Evolutionary conservation across 495 filamentous ascomycete species (phyloP), one percentile per base, ranked within the genome.

Genomic region (Penicillium psychrofluorescens): DNA sequence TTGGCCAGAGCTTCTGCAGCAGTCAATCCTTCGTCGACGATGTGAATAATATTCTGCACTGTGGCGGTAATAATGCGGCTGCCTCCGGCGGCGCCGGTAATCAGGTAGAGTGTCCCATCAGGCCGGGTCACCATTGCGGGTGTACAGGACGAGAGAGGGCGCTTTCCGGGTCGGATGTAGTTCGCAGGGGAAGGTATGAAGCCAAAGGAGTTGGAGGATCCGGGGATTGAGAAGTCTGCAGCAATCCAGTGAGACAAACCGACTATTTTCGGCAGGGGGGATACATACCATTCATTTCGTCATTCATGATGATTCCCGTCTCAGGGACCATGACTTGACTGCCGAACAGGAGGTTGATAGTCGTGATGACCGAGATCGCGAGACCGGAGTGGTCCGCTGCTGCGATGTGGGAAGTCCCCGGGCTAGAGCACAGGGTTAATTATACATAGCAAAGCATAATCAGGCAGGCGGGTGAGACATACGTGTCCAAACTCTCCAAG

Each of bases 21-120:
- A 1, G 67, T 75, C 51, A 82, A 64, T 34, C 70, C 68, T 16
- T 77, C 71, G 44, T 91, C 86, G 0, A 96, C 68, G 6, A 86
- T 69, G 53, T 88, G 73, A 53, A 83, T 83, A 15, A 90, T 74
- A 41, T 78, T 81, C 62, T 92, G 87, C 36, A 89, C 74, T 0
- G 85, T 91, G 0, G 86, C 70, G 0, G 87, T 94, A 62, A 91
- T 90, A 59, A 95, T 96, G 6, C 86, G 76, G n/a, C 80, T 86
- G 7, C 90, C 90, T 15, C 90, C 90, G 0, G 90, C 89, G 0
- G 87, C 80, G 1, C 87, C 90, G 11, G 85, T 77, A 12, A 80
- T 68, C 46, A 87, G 72, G 51, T 84, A 86, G 3, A 94, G 60
- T 3, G 72, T 74, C 4, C 78, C 76, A 53, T 90, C 80, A 14